Conservation (phyloP, 2,329 filamentous ascomycete species). For the Colletotrichum sp. region DNA sequence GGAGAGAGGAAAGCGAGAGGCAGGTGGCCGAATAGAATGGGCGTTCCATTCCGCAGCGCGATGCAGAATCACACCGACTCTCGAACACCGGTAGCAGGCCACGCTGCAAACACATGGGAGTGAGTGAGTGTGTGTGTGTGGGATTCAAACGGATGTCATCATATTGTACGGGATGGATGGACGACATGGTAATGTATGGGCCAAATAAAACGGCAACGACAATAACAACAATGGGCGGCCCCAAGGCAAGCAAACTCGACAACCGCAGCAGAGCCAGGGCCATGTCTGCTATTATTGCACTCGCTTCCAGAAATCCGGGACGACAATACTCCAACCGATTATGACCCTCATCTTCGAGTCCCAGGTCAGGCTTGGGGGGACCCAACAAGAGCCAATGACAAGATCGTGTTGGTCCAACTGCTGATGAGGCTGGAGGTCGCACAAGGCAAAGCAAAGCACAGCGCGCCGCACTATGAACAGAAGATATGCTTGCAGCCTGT, state of each 20-base stretch:
- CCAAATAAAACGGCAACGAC: background rate
- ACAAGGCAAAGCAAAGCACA: background rate
- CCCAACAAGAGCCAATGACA: slow-evolving; percentile 1
- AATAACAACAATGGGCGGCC: background rate
- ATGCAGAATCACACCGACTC: slow-evolving; percentile 15
- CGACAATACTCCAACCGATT: slow-evolving; percentile 1
- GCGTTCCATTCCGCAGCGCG: background rate
- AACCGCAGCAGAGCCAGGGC: background rate
- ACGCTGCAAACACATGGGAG: slow-evolving; percentile 13
- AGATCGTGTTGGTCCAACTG: slow-evolving; percentile 3
- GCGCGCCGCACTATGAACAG: background rate
- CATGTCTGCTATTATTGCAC: background rate
- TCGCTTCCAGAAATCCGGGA: slow-evolving; percentile 10
- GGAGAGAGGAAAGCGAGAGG: background rate
- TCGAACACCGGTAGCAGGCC: background rate
- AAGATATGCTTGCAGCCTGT: background rate
- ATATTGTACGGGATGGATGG: background rate
- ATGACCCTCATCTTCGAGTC: slow-evolving; percentile 3
- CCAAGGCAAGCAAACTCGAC: background rate
- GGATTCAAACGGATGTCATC: background rate
- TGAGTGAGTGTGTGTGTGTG: background rate
- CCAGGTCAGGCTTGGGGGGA: background rate
- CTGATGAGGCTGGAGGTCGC: background rate
- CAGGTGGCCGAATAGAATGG: background rate
- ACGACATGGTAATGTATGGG: background rate